Base-by-base conservation (phyloP, 1,284 basidiomycete genomes). In the Neolentinus lepideus region DNA sequence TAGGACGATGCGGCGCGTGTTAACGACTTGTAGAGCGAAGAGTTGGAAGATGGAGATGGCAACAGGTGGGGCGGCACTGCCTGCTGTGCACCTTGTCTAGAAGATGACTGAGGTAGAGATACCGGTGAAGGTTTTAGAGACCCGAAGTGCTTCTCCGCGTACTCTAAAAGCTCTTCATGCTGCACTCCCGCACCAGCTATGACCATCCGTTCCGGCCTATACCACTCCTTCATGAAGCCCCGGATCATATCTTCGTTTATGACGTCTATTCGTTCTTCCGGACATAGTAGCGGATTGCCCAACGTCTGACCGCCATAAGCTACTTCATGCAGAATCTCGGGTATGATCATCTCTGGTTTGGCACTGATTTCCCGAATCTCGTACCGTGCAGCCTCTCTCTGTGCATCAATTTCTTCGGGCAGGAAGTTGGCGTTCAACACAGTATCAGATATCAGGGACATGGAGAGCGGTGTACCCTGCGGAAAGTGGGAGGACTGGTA, bases 401-500 rank as follows among this genome's bases (percentile, higher is more conserved):
- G 93, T 3, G 83, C 79, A 52, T 85, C 85, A 38, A 99, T 75
- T 71, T 98, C 96, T 56, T 91, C 90, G 0, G 78, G 74, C 4
- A 84, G 71, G 64, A 98, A 85, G 1, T 84, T 72, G 2, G 96
- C 85, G 65, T 94, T 84, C 55, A 89, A 78, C 55, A 94, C 88
- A 6, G 95, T 97, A 69, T 98, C 95, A 31, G 94, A 84, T 58
- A 99, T 92, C 60, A 99, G 80, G 31, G 88, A 88, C 56, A 99
- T 70, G 6, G 94, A 93, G 16, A 86, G 78, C 3, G 88, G 84
- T 1, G 94, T 90, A 46, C 86, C 86, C 61, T 88, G 78, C 62
- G 93, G 87, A 70, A 96, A 97, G 66, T 98, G 90, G 50, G 93
- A 92, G 16, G 96, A 95, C 72, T 98, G 96, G 71, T 98, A 99